A percentile compares a stretch with the other conserved stretches of the same genome.
Conservation (phyloP, 2,329 filamentous ascomycete species). For the Fusarium acutatum region DNA sequence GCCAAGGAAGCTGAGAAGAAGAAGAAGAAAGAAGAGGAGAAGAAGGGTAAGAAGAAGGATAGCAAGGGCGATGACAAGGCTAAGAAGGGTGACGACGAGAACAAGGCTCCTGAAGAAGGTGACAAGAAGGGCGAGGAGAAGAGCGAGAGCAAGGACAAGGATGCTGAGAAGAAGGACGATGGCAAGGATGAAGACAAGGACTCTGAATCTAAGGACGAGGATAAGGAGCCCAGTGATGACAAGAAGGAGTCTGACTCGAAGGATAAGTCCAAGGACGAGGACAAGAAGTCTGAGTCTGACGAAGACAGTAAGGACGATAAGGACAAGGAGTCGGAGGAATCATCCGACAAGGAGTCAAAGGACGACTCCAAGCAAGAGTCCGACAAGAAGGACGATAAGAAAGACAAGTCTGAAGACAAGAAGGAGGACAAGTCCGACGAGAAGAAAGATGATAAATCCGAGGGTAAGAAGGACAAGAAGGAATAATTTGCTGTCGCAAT, state of each 20-base stretch:
- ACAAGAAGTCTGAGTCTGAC: not conserved
- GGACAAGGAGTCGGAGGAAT: constrained; percentile 10
- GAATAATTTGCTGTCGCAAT: constrained; percentile 1
- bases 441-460: constrained; percentile 9
- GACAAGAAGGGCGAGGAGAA: constrained; percentile 37
- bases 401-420: constrained; percentile 1
- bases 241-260: constrained; percentile 18
- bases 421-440: constrained; percentile 6
- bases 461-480: constrained; percentile 20
- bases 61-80: constrained; percentile 33
- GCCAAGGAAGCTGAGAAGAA: constrained; percentile 48
- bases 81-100: constrained; percentile 34
- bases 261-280: constrained; percentile 22
- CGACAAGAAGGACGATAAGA: not conserved
- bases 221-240: constrained; percentile 17
- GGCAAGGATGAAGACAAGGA: not conserved
- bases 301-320: constrained; percentile 8
- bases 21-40: constrained; percentile 42
- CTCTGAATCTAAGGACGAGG: constrained; percentile 28
- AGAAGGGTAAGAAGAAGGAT: constrained; percentile 43
- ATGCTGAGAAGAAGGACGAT: constrained; percentile 16
- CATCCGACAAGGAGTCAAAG: constrained; percentile 15
- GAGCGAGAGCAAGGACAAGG: constrained; percentile 28
- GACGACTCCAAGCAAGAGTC: constrained; percentile 39
- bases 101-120: constrained; percentile 16